Conservation (phyloP, 768 basidiomycete species). For the Tylopilus cervinicoccineus region DNA sequence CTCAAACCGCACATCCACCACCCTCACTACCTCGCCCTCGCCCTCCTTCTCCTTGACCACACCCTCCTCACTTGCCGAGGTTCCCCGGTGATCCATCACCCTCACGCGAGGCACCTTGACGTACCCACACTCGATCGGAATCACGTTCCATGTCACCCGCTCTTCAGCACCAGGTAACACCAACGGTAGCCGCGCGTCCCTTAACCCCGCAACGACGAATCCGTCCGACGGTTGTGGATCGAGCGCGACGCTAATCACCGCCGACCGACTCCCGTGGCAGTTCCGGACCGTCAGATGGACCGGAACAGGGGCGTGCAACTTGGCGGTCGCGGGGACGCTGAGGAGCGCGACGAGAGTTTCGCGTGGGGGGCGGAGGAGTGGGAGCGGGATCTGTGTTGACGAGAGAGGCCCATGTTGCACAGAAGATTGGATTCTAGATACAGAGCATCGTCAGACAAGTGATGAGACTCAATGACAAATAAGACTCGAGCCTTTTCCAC, state of each 20-base stretch:
- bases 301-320: slow-evolving; percentile 56
- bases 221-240: slow-evolving; percentile 64
- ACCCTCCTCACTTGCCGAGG: slow-evolving; percentile 24
- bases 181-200: slow-evolving; percentile 61
- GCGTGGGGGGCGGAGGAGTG: slow-evolving; percentile 53
- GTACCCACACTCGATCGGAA: slow-evolving; percentile 73
- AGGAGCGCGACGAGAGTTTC: slow-evolving; percentile 67
- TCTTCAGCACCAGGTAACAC: slow-evolving; percentile 75
- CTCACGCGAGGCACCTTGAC: slow-evolving; percentile 58
- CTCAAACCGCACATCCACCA: slow-evolving; percentile 52
- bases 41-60: slow-evolving; percentile 29
- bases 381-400: slow-evolving; percentile 54
- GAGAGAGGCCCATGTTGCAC: slow-evolving; percentile 43
- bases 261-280: slow-evolving; percentile 56
- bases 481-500: slow-evolving; percentile 56
- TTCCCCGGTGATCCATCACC: slow-evolving; percentile 50
- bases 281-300: slow-evolving; percentile 65
- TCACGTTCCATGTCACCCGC: slow-evolving; percentile 58
- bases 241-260: slow-evolving; percentile 66
- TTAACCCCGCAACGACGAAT: slow-evolving; percentile 80
- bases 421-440: slow-evolving; percentile 42
- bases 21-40: slow-evolving; percentile 46
- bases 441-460: background rate
- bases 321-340: slow-evolving; percentile 55
- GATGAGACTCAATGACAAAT: background rate